Conservation (phyloP, 2,329 filamentous ascomycete species). For the Elsinoe arachidis region DNA sequence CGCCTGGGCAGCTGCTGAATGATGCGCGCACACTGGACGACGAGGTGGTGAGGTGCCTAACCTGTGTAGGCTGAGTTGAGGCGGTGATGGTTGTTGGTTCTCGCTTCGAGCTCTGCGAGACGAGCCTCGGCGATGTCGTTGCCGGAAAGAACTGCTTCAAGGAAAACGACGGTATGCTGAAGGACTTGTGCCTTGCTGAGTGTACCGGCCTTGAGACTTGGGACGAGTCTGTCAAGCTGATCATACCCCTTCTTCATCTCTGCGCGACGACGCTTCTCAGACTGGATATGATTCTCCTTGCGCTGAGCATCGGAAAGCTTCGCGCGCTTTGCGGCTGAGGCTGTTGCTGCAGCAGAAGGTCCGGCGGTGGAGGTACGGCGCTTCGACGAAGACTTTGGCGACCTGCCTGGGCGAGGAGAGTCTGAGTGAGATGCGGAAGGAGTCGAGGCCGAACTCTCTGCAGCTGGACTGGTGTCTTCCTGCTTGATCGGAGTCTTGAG, state of each 20-base stretch:
- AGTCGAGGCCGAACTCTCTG: background rate
- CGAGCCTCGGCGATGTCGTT: conserved; percentile 39
- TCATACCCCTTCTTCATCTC: conserved; percentile 77
- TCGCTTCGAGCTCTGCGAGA: conserved; percentile 1
- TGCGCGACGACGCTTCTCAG: conserved; percentile 77
- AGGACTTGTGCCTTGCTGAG: conserved; percentile 79
- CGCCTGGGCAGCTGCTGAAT: conserved; percentile 5
- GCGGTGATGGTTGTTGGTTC: background rate
- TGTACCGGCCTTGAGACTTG: conserved; percentile 62
- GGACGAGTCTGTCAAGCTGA: conserved; percentile 67
- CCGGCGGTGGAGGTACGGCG: background rate
- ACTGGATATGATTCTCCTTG: conserved; percentile 75
- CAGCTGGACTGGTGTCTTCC: background rate
- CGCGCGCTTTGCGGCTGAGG: conserved; percentile 25
- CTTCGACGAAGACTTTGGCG: background rate
- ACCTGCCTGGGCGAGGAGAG: background rate
- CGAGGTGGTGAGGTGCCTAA: background rate
- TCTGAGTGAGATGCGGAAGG: conserved; percentile 1
- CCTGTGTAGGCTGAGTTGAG: background rate
- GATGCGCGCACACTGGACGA: conserved; percentile 7
- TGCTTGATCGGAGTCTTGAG: conserved; percentile 1
- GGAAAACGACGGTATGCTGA: conserved; percentile 64
- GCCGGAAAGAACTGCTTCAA: conserved; percentile 62
- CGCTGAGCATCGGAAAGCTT: conserved; percentile 72
- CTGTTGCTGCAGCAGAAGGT: background rate